Percentiles rank a stretch among this genome's conserved stretches.
Conservation (phyloP, 345 rosid species). For the Eucalyptus sp. region DNA sequence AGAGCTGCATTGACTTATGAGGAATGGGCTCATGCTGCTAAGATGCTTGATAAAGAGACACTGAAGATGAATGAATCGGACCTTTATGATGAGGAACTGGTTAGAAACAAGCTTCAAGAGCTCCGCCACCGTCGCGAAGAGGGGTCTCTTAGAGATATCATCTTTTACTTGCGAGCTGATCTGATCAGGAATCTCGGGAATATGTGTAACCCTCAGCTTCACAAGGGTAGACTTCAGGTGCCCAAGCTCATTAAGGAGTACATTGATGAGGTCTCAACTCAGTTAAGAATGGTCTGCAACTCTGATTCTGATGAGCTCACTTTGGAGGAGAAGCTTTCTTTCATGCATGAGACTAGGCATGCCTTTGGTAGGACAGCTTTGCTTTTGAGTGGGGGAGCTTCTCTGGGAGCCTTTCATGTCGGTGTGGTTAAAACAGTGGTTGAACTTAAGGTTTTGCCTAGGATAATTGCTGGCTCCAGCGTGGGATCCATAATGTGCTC, state of each 20-base stretch:
- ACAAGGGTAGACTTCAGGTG: conserved; percentile 91
- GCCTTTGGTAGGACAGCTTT: conserved; percentile 97
- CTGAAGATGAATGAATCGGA: conserved; percentile 62
- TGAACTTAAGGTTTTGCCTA: conserved; percentile 82
- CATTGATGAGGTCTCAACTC: conserved; percentile 89
- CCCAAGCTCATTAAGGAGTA: conserved; percentile 91
- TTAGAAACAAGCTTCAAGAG: conserved; percentile 80
- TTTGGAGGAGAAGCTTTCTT: conserved; percentile 88
- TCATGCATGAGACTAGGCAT: conserved; percentile 95
- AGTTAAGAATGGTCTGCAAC: conserved; percentile 76
- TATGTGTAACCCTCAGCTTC: conserved; percentile 95
- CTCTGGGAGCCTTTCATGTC: conserved; percentile 86
- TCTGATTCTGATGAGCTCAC: conserved; percentile 89
- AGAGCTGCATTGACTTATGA: conserved; percentile 84
- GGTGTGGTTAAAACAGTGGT: conserved; percentile 91
- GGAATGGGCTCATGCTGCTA: conserved; percentile 99
- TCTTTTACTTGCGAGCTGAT: conserved; percentile 97
- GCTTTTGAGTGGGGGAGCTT: conserved; percentile 98
- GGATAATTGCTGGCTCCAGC: conserved; percentile 90
- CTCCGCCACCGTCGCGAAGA: conserved; percentile 80
- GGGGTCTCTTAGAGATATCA: conserved; percentile 84
- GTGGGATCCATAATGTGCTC: conserved; percentile 95
- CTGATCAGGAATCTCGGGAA: conserved; percentile 85
- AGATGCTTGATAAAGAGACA: conserved; percentile 89
- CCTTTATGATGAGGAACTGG: conserved; percentile 82